Base-by-base conservation (phyloP, 805 yeast genomes). In the Monosporozyma siamensis region DNA sequence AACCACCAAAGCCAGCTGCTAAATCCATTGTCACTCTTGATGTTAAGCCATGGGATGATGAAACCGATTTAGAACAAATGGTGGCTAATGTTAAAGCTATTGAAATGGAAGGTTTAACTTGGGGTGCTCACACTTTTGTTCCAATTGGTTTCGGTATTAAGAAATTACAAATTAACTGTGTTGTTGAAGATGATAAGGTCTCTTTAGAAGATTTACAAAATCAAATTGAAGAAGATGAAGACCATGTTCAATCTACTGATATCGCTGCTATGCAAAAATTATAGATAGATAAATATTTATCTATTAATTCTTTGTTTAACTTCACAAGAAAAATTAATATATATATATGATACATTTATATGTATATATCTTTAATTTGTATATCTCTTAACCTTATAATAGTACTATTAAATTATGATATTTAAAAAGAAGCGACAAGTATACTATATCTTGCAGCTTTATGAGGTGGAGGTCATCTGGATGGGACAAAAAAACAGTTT, bases 31-130 rank as follows among this genome's bases (percentile, higher is more conserved):
- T 92, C 64, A 90, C 99, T 64, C 66, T 92, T 61, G 98, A 92
- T 61, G 95, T 92, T 61, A 92, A 92, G 82, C 97, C 97, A 74
- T 92, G 99, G 99, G 98, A 92, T 72, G 98, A 92, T 65, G 97
- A 92, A 78, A 92, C 99, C 59, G 82, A 90, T 67, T 77, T 92
- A 67, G 95, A 92, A 51, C 82, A 81, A 70, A 66, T 92, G 73
- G 70, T 86, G 58, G 89, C 82, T 51, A 78, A 79, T 71, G 96
- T 88, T 64, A 89, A 87, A 79, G 64, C 76, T 58, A 70, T 90
- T 59, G 85, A 79, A 67, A 70, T 69, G 73, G 98, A 92, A 38
- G 99, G 99, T 80, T 81, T 92, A 66, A 71, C 70, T 54, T 92
- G 98, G 98, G 99, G 99, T 85, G 96, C 89, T 63, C 82, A 75